phyloP scores from a whole-genome alignment of 139 green algal genomes.

The Haematococcus lacustris region DNA sequence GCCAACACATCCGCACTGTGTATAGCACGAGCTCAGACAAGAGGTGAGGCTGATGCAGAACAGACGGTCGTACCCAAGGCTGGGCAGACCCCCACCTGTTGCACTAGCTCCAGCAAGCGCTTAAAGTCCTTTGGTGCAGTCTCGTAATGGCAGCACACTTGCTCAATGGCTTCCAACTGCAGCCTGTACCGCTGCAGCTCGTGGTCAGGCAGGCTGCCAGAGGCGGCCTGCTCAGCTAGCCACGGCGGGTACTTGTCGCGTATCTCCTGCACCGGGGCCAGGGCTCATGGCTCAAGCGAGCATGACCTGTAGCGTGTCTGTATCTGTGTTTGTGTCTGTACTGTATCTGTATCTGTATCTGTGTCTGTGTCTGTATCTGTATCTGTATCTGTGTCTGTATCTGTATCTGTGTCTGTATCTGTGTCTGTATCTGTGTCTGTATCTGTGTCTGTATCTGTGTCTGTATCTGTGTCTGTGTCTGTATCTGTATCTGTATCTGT shows the following conservation, averaged over 20 bases:
- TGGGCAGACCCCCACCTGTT: slow-evolving; percentile 42
- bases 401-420: too few relatives aligned
- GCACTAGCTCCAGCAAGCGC: slow-evolving; percentile 61
- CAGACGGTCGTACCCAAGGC: background rate
- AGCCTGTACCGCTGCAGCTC: slow-evolving; percentile 51
- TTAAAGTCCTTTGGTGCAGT: slow-evolving; percentile 47
- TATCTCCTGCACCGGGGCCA: slow-evolving; percentile 56
- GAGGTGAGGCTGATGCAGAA: background rate
- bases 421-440: too few relatives aligned
- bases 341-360: too few relatives aligned
- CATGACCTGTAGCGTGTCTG: too few relatives aligned
- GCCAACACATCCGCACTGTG: background rate
- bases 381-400: too few relatives aligned
- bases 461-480: too few relatives aligned
- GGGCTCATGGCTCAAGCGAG: background rate
- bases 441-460: too few relatives aligned
- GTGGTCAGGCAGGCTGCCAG: slow-evolving; percentile 27
- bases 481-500: too few relatives aligned
- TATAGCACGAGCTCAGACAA: background rate
- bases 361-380: too few relatives aligned
- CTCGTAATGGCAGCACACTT: slow-evolving; percentile 69
- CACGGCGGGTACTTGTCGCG: slow-evolving; percentile 68
- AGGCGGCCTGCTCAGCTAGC: slow-evolving; percentile 51
- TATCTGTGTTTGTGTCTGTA: too few relatives aligned
- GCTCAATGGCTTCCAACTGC: slow-evolving; percentile 45